Base-by-base conservation (phyloP, 176 grass and related monocot genomes). In the Rhynchospora tenuis region DNA sequence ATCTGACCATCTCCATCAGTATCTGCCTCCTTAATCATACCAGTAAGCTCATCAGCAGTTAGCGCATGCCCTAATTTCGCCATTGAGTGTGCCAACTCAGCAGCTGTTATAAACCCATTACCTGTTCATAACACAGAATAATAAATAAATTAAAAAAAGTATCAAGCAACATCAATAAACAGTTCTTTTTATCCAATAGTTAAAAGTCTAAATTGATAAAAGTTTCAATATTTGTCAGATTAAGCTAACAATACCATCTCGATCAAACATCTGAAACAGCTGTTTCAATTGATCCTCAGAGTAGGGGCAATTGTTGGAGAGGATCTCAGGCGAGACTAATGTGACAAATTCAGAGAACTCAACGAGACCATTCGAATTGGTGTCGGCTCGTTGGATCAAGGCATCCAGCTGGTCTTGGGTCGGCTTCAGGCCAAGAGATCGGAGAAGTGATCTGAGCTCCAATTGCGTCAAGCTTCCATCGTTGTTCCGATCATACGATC, bases 21-120 rank as follows among this genome's bases (percentile, higher is more conserved):
- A 87, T 98, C 93, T 6, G 96, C 96, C 80, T 98, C 93, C 83
- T 98, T 90, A 81, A 98, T 98, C 96, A 98, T 95, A 51, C 93
- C 91, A 0, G 91, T 98, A 87, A 98, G 96, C 86, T 98, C 96
- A 72, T 91, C 90, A 78, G 78, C 89, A 15, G 93, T 95, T 77
- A 95, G 89, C 5, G 96, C 89, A 68, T 95, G 93, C 0, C 93
- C 93, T 64, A 98, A 87, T 87, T 71, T 95, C 33, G 93, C 96
- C 93, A 98, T 95, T 43, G 96, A 95, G 83, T 98, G 95, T 31
- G 95, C 95, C 45, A 98, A 87, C 86, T 98, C 92, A n/a, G 91
- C 95, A 47, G 93, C 93, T 64, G 96, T 98, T 87, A 98, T 98
- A 93, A 87, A 98, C 0, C 92, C 95, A 50, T 98, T 94, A 57